A percentile compares a stretch with the other conserved stretches of the same genome.
phyloP scores from a whole-genome alignment of 1,139 yeast genomes.

The Saccharomycopsis phalli region DNA sequence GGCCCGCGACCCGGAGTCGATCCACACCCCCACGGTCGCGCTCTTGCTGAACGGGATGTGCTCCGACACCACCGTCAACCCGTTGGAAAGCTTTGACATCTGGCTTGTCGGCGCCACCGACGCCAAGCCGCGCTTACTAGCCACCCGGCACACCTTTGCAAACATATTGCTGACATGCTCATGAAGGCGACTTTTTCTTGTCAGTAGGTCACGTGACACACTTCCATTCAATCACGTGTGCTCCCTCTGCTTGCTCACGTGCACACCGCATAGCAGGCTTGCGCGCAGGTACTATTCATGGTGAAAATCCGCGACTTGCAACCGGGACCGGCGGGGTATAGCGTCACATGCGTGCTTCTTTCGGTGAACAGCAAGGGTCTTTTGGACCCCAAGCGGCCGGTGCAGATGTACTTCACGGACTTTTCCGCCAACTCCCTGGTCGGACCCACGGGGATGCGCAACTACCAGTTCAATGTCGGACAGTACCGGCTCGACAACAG shows the following conservation, averaged over 20 bases:
- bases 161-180: no score
- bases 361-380: constrained; percentile 6
- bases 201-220: no score
- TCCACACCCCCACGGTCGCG: constrained; percentile 91
- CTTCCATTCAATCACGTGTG: no score
- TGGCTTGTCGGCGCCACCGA: constrained; percentile 37
- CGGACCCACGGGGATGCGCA: constrained; percentile 9
- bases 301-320: background rate
- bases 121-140: constrained; percentile 23
- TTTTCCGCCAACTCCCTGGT: constrained; percentile 6
- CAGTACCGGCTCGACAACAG: background rate
- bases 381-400: background rate
- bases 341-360: constrained; percentile 8
- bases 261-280: no score
- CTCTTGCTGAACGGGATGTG: constrained; percentile 79
- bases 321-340: background rate
- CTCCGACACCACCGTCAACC: constrained; percentile 91
- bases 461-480: constrained; percentile 5
- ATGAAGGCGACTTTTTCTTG: no score
- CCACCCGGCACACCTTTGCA: no score
- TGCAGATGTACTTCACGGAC: constrained; percentile 14
- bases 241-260: no score
- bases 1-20: constrained; percentile 97
- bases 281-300: no score
- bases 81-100: constrained; percentile 66